Base-by-base conservation (phyloP, 2,329 filamentous ascomycete genomes). In the Penicillium sp. region DNA sequence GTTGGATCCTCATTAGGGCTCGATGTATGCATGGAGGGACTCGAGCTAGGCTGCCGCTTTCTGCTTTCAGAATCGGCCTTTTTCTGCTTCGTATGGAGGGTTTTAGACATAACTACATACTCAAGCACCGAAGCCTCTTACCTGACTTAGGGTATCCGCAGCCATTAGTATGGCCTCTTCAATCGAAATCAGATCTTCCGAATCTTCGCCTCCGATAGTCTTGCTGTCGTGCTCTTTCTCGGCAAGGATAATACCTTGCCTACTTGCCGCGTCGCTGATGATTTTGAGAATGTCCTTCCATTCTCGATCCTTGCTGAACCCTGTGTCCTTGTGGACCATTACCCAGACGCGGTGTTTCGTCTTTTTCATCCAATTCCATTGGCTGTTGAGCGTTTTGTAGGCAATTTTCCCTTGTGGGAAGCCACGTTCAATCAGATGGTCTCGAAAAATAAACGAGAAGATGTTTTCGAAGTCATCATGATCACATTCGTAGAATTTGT, bases 401-500 rank as follows among this genome's bases (percentile, higher is more conserved):
- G 55, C 31, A 3, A 48, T 14, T 26, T 60, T 37, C 0, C 39
- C 47, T 8, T 36, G 11, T 1, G n/a, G 3, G 6, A 66, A 60
- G 0, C 60, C 64, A 43, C 49, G 49, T 0, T 50, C 26, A 1
- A 18, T 31, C 1, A 68, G 39, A 5, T 65, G 44, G 0, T 38
- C 7, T n/a, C 39, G 20, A 34, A 66, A 69, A 0, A 58, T 42
- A 0, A 39, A 9, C 9, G 60, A 66, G 23, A 70, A 69, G 0
- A 69, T 51, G 1, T 26, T 36, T 16, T 43, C 36, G 6, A 57
- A 61, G 0, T 44, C 45, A 1, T 16, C 23, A 0, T 24, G 16
- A 3, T 50, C 41, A 6, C 37, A 39, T 5, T 47, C 16, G 20
- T 63, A 66, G 24, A 64, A 65, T 3, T 56, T 44, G 9, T 45